Evolutionary conservation across 345 rosid species (phyloP), one percentile per base, ranked within the genome.

Genomic region (Hibiscus mutabilis): DNA sequence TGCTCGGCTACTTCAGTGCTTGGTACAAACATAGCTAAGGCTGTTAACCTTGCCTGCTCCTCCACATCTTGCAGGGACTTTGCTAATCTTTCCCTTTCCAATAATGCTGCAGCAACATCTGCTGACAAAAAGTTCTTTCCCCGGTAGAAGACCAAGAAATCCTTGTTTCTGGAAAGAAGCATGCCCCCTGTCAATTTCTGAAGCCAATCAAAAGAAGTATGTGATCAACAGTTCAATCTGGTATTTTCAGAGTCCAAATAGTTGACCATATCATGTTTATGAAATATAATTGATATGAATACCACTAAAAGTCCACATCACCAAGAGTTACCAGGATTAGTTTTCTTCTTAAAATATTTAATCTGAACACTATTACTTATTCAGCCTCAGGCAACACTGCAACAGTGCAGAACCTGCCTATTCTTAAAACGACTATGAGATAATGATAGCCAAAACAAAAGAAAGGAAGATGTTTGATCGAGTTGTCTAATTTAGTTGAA

Each of bases 181-280:
- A 80, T 76, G 33, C 97, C 96, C 68, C 97, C 97, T 15, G 98
- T 93, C 86, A 93, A 80, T 86, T 80, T 91, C 98, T 91, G 86
- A 76, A 76, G 76, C 75, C 80, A 83, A 71, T 53, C 60, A 78
- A 71, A 67, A 74, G 60, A 31, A 70, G 69, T 49, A 72, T 15
- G 19, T 60, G 18, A 64, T 73, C 73, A 57, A 64, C 22, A 21
- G 16, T 60, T 76, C 69, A 58, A 59, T 66, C 42, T 33, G 60
- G 64, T 56, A 42, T 70, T 19, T n/a, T 49, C 49, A 25, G 60
- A 52, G 61, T 10, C 40, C 57, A 11, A 22, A 56, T 11, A 53
- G 42, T 6, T 18, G 44, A 42, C 14, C 62, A 35, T 13, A 65
- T 40, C 22, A 52, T 55, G 19, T 53, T 55, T 24, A 68, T 27